Conservation (phyloP, 2,329 filamentous ascomycete genomes). For the Sclerotinia glacialis region DNA sequence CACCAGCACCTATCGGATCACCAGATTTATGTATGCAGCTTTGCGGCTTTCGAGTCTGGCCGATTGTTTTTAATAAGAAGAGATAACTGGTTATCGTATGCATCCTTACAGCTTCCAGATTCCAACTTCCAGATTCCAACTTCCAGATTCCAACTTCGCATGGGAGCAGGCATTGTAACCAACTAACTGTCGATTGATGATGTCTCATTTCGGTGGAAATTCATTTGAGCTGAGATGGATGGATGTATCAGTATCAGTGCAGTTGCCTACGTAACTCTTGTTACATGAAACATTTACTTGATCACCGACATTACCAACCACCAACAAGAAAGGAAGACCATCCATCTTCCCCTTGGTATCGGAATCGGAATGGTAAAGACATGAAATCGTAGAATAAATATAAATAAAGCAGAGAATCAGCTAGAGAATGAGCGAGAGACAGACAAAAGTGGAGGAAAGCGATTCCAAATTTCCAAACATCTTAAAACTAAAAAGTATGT, state of each 20-base stretch:
- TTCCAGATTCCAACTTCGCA: neutral
- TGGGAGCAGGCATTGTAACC: neutral
- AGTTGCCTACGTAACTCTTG: neutral
- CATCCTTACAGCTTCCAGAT: too few relatives aligned
- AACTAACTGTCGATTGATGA: neutral
- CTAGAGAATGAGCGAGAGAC: conserved; percentile 3
- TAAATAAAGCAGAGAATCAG: too few relatives aligned
- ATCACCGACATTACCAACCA: conserved; percentile 1
- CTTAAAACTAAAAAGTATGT: neutral
- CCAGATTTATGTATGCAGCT: neutral
- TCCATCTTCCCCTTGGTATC: neutral
- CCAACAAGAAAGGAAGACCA: conserved; percentile 1
- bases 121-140: neutral
- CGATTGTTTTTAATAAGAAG: neutral
- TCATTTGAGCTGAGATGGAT: neutral
- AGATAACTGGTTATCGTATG: neutral
- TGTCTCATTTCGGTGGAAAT: neutral
- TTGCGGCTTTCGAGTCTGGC: neutral
- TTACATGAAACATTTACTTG: neutral
- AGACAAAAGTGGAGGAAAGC: conserved; percentile 11
- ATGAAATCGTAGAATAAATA: neutral
- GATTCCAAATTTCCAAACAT: neutral
- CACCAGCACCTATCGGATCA: neutral
- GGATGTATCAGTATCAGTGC: too few relatives aligned
- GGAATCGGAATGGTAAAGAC: neutral